Base-by-base conservation (phyloP, 805 yeast species). In the Candida stauntonica region DNA sequence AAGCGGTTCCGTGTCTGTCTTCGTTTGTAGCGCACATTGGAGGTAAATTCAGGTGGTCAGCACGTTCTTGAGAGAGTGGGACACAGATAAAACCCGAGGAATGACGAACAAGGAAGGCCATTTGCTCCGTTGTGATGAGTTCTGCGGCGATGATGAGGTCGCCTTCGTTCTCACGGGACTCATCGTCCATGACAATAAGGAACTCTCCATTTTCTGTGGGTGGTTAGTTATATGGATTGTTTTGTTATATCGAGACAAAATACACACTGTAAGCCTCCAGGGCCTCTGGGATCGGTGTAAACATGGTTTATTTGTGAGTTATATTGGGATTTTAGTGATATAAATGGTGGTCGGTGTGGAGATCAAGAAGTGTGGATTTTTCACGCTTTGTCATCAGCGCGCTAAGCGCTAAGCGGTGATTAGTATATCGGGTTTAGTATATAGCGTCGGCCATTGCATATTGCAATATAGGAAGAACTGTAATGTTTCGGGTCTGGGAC, bases 1-100 rank as follows among this genome's bases (percentile, higher is more conserved):
- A 93, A 2, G 98, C 98, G 2, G 99, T 93, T 9, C 95, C 95
- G 52, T 93, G 97, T 58, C 95, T 79, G 58, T 93, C 99, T 40
- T 71, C 66, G 44, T 70, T 70, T 15, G 55, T 44, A 4, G 61
- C 52, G 18, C 51, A 42, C 93, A 93, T 82, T 36, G 85, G 72
- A 31, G 89, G 96, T 41, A 93, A 72, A 29, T 82, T 82, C 35
- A 93, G 72, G 36, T 69, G 60, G 56, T 91, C 95, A 2, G 98
- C 98, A 40, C 84, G 68, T 44, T 73, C 78, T 27, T 76, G 76
- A 14, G 86, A 70, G 50, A 91, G 62, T 11, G 99, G 99, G 12
- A 79, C 95, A 66, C 99, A 93, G 4, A 93, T 87, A 61, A 84
- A 91, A 5, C 99, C 99, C 6, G 88, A 80, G 1, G 89, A 78